Evolutionary conservation across 2,329 filamentous ascomycete species (phyloP).

Genomic region (Penicillium brasilianum): DNA sequence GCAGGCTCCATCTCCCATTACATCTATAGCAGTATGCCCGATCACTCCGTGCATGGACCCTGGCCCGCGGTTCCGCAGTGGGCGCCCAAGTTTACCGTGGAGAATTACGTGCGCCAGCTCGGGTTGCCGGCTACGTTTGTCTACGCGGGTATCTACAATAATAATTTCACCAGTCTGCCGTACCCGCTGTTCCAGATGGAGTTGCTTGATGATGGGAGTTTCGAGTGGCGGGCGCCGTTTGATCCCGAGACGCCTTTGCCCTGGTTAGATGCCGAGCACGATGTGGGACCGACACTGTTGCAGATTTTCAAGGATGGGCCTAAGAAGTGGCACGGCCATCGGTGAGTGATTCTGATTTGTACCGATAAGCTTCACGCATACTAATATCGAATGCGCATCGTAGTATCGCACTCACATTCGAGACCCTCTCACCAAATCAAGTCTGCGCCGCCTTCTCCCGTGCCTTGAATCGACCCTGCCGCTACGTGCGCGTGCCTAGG

Average conservation of each 20-base stretch:
- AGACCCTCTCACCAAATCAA: constrained; percentile 81
- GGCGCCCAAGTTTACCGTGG: constrained; percentile 89
- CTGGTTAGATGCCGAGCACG: constrained; percentile 96
- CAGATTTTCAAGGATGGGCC: constrained; percentile 96
- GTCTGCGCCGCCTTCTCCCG: constrained; percentile 79
- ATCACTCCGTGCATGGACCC: constrained; percentile 79
- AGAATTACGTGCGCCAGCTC: constrained; percentile 85
- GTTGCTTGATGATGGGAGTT: constrained; percentile 79
- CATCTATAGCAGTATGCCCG: constrained; percentile 96
- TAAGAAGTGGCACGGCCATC: constrained; percentile 77
- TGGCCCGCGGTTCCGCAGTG: constrained; percentile 90
- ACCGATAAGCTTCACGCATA: no score
- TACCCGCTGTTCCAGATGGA: constrained; percentile 98
- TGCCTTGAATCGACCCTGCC: constrained; percentile 77
- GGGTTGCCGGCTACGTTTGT: constrained; percentile 88
- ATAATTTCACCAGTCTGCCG: constrained; percentile 92
- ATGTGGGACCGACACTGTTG: constrained; percentile 87
- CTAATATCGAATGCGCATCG: not conserved
- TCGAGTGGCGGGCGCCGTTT: constrained; percentile 92
- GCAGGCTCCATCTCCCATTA: constrained; percentile 82
- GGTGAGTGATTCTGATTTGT: constrained; percentile 53
- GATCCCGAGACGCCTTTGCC: constrained; percentile 86
- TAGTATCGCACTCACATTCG: constrained; percentile 87
- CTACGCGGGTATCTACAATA: constrained; percentile 98
- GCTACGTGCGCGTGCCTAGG: constrained; percentile 72